Base-by-base conservation (phyloP, 352 stramenopile species). In the Globisporangium nodosum region DNA sequence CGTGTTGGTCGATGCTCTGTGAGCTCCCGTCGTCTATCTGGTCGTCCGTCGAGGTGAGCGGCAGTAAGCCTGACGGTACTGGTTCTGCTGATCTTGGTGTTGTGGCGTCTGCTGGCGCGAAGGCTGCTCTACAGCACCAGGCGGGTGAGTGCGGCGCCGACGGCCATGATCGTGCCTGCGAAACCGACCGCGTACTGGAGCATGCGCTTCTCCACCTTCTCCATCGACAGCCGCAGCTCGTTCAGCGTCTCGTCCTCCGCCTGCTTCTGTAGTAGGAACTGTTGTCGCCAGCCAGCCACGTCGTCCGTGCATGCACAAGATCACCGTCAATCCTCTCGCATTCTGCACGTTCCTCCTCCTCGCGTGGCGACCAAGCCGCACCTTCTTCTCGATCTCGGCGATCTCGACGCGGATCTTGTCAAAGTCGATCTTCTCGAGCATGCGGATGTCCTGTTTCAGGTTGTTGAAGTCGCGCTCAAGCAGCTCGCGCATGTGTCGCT, bases 351-450 rank as follows among this genome's bases (percentile, higher is more conserved):
- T 27, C 24, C 1, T 27, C 24, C 24, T 27, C 24, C 24, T 27
- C 24, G 24, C 24, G 24, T 27, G 24, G 24, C 24, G 1, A 37
- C 37, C 2, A 9, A 56, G 37, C 13, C 37, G 37, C 31, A 71
- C 60, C 53, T 95, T 92, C 47, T 92, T 92, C 60, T 95, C 85
- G 8, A 95, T 79, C 69, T 93, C 83, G 2, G 78, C 76, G 46
- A 95, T 90, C 61, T 95, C 85, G 64, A 92, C 83, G 57, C 83
- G 85, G 58, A 95, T 88, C 61, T 93, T 92, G 68, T 95, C 85
- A 55, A 95, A 93, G 59, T 95, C 85, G 63, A 93, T 90, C 63
- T 95, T 93, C 67, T 95, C 85, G 11, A 92, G 76, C 85, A 95
- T 93, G 54, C 85, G 83, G 64, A 95, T 95, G 63, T 95, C 85